Evolutionary conservation across 345 rosid genomes (phyloP).

Genomic region (Gossypium rotundifolium): DNA sequence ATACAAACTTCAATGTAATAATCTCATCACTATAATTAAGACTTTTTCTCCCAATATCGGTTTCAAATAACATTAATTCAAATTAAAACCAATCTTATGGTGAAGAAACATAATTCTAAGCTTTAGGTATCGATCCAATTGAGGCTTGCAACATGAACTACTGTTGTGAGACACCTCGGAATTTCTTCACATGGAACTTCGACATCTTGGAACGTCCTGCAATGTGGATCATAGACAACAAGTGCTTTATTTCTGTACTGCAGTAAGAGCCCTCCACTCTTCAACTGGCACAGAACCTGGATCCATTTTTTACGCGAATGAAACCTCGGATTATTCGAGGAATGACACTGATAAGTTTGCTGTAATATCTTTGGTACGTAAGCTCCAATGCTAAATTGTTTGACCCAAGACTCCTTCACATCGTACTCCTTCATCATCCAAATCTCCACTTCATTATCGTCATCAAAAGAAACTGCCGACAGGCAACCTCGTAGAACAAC

Average conservation of each 20-base stretch:
- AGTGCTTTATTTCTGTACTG: conserved; percentile 64
- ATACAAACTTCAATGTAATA: no score
- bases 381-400: conserved; percentile 49
- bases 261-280: conserved; percentile 64
- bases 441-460: conserved; percentile 63
- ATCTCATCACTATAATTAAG: no score
- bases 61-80: no score
- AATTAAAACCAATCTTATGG: no score
- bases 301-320: conserved; percentile 27
- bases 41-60: no score
- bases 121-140: neutral
- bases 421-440: conserved; percentile 76
- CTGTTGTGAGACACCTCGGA: conserved; percentile 59
- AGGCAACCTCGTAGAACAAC: conserved; percentile 51
- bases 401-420: conserved; percentile 65
- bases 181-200: conserved; percentile 32
- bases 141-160: conserved; percentile 59
- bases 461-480: conserved; percentile 42
- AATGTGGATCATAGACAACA: conserved; percentile 58
- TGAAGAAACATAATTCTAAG: no score
- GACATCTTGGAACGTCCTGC: conserved; percentile 45
- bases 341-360: conserved; percentile 13
- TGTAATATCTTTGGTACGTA: conserved; percentile 63
- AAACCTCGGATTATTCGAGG: neutral
- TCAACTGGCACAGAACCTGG: conserved; percentile 47